A percentile compares a stretch with the other conserved stretches of the same genome.
These are phyloP conservation scores for Telfairia occidentalis DNA, from an alignment of 331 rosid species.

Conservation along the genomic window DNA sequence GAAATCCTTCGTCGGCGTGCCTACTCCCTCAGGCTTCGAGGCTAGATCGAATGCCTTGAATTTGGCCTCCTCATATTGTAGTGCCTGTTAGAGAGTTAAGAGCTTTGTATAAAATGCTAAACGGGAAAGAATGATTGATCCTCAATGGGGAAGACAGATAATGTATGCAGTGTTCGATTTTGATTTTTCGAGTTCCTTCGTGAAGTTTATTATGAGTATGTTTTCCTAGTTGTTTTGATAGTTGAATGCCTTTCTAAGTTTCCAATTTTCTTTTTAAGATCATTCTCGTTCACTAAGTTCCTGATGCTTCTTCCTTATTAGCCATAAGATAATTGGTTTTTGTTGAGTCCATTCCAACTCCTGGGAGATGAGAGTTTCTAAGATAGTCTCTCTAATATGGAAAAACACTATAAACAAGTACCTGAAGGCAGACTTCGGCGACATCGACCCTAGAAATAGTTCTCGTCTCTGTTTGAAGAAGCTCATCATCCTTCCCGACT, in stretches of 20 bases:
- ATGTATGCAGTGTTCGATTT: background rate
- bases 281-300: background rate
- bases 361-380: background rate
- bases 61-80: conserved; percentile 62
- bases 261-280: background rate
- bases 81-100: conserved; percentile 36
- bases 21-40: conserved; percentile 70
- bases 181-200: background rate
- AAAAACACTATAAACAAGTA: conserved; percentile 12
- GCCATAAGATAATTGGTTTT: background rate
- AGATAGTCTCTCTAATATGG: background rate
- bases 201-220: background rate
- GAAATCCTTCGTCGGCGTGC: conserved; percentile 62
- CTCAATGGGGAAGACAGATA: background rate
- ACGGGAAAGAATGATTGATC: background rate
- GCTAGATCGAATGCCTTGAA: conserved; percentile 70
- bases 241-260: background rate
- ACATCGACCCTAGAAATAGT: conserved; percentile 72
- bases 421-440: conserved; percentile 88
- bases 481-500: conserved; percentile 76
- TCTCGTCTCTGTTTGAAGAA: conserved; percentile 65
- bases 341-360: background rate
- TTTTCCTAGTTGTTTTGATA: background rate
- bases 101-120: background rate
- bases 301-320: background rate